Evolutionary conservation across 108 stramenopile species (phyloP), one percentile per base, ranked within the genome.

Genomic region (Mayamaea pseudoterrestris): DNA sequence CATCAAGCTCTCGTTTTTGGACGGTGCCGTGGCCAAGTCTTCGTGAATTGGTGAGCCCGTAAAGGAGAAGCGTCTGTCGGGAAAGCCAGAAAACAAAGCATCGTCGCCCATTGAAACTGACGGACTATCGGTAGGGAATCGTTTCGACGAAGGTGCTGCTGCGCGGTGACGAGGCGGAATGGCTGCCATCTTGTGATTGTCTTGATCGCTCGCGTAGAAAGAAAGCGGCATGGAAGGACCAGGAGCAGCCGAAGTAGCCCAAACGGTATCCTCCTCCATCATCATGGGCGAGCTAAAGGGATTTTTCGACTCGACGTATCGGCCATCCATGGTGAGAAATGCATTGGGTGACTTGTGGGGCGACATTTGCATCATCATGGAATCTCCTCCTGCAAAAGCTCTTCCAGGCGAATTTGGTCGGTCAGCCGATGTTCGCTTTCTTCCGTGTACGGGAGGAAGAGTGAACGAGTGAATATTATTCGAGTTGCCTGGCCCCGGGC

Each of bases 251-350:
- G 37, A 8, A 11, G 32, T 20, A 14, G 16, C 18, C 20, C 37
- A 3, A 39, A 20, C 18, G 16, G 37, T 39, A 3, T 18, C 20
- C 20, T 39, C 37, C 5, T 40, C 39, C 22, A 50, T 58, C 27
- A 51, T 60, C 34, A 61, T 60, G 40, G 68, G 68, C 29, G 63
- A 60, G 9, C 65, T 66, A 43, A 75, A 75, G 8, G 74, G 74
- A 41, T 75, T 75, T 55, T 69, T 69, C 40, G 68, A 69, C 28
- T 55, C 49, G 23, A 75, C 68, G 13, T 50, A 69, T 24, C 68
- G 44, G 20, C 74, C 74, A 42, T 75, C 74, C 35, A 69, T 26
- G 20, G 74, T 75, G 35, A 51, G 2, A 13, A 37, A 51, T 12
- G 50, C 23, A 5, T 35, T 37, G 34, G 50, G 50, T 2, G 50